These are phyloP conservation scores for Cordyceps cicadae DNA, from an alignment of 2,329 filamentous ascomycete genomes.

Conservation along the genomic window DNA sequence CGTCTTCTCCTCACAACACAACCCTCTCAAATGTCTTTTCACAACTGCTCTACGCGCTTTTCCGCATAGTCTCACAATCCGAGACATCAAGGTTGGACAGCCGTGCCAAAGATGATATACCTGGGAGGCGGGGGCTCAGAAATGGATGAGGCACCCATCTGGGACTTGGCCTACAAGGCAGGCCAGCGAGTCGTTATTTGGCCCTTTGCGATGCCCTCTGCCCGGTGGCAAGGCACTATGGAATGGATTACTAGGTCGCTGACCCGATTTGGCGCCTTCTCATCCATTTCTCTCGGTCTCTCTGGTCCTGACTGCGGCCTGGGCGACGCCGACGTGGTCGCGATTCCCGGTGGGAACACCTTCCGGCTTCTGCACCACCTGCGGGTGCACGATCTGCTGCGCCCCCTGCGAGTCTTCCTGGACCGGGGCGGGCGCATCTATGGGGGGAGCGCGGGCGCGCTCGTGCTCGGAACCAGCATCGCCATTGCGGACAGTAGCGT, in stretches of 20 bases:
- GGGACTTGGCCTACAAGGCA: not conserved
- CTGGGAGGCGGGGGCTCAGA: not conserved
- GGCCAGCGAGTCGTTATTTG: not conserved
- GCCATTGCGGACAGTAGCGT: slow-evolving; percentile 6
- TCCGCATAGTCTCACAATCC: not conserved
- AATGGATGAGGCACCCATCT: not conserved
- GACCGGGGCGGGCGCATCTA: not conserved
- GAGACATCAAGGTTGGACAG: not conserved
- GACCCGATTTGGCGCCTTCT: not conserved
- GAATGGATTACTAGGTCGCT: not conserved
- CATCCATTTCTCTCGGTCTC: not conserved
- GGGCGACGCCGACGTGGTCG: not conserved
- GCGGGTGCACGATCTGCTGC: not conserved
- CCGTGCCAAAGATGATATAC: not conserved
- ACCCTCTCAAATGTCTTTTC: not conserved
- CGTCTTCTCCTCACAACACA: not conserved
- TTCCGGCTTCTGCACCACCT: slow-evolving; percentile 7
- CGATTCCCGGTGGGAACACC: slow-evolving; percentile 6
- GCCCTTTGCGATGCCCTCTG: slow-evolving; percentile 1
- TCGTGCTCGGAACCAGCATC: not conserved
- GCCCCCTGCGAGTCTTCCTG: not conserved
- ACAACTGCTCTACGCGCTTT: not conserved
- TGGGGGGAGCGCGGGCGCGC: not conserved
- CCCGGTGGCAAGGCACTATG: not conserved
- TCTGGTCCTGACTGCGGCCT: slow-evolving; percentile 1